Evolutionary conservation across 148 eudicot species (phyloP).

Genomic region (Nyssa sinensis): DNA sequence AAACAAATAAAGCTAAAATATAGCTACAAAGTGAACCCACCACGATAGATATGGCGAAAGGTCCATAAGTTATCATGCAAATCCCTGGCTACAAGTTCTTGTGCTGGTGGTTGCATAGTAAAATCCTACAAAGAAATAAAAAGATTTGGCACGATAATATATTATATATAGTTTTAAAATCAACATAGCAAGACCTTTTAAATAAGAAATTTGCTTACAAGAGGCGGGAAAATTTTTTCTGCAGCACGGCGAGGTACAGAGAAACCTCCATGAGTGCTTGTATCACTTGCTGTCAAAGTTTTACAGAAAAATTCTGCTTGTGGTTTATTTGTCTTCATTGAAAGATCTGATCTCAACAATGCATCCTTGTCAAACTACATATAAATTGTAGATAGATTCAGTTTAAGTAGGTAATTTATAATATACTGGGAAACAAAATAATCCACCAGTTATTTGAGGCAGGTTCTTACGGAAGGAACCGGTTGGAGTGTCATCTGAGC

Average conservation of each 20-base stretch:
- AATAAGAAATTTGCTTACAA: conserved; percentile 47
- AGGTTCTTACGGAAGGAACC: conserved; percentile 66
- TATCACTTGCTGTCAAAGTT: conserved; percentile 97
- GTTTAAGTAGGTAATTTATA: too few relatives aligned
- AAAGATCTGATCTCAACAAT: conserved; percentile 83
- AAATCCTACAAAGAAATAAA: conserved; percentile 54
- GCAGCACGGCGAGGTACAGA: conserved; percentile 99
- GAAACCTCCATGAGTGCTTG: conserved; percentile 99
- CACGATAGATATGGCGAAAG: conserved; percentile 96
- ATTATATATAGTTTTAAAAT: conserved; percentile 15
- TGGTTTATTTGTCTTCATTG: conserved; percentile 77
- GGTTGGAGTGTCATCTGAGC: conserved; percentile 99
- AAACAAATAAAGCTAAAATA: not conserved
- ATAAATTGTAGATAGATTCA: conserved; percentile 5
- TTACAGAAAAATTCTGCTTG: conserved; percentile 94
- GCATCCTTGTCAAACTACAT: conserved; percentile 94
- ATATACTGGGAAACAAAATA: not conserved
- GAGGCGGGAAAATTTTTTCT: conserved; percentile 87
- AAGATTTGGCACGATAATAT: conserved; percentile 1
- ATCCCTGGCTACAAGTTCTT: conserved; percentile 89
- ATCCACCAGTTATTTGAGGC: not conserved
- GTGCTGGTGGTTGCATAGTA: conserved; percentile 95
- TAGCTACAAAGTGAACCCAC: conserved; percentile 36
- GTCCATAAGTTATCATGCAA: conserved; percentile 90
- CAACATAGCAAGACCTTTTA: not conserved